phyloP scores from a whole-genome alignment of 495 filamentous ascomycete species.

The Chlorociboria aeruginascens region DNA sequence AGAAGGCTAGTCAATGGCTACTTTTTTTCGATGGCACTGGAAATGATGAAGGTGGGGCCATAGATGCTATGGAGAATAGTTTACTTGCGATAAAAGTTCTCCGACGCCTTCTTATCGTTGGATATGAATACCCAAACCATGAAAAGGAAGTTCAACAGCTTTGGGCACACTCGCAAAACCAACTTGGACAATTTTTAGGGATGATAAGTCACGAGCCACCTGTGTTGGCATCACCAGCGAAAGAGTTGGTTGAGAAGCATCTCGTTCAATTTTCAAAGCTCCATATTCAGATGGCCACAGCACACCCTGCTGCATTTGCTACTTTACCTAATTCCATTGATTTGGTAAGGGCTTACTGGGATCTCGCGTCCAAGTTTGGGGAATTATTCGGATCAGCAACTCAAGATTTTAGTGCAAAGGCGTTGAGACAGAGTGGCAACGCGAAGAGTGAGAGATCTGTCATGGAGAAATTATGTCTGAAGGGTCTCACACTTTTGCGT shows the following conservation, averaged over 20 bases:
- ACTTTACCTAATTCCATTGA: conserved; percentile 63
- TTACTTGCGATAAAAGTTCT: conserved; percentile 67
- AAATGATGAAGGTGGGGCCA: conserved; percentile 43
- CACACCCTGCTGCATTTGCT: conserved; percentile 69
- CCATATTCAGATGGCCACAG: conserved; percentile 68
- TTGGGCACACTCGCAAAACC: conserved; percentile 59
- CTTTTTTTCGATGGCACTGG: conserved; percentile 39
- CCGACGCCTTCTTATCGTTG: conserved; percentile 64
- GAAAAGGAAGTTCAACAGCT: conserved; percentile 59
- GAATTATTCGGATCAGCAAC: conserved; percentile 40
- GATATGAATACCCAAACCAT: conserved; percentile 76
- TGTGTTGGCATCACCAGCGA: conserved; percentile 29
- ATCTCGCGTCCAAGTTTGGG: conserved; percentile 60
- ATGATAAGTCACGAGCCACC: conserved; percentile 36
- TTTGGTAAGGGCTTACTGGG: conserved; percentile 75
- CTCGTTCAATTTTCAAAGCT: conserved; percentile 82
- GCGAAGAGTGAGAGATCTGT: conserved; percentile 44
- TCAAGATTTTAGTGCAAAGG: conserved; percentile 27
- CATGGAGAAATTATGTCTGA: conserved; percentile 64
- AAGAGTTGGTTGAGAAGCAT: conserved; percentile 63
- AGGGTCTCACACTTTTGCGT: conserved; percentile 71
- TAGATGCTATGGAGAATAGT: conserved; percentile 58
- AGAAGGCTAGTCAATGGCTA: conserved; percentile 61
- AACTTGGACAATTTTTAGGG: conserved; percentile 57
- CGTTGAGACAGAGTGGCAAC: conserved; percentile 31